A percentile compares a stretch with the other conserved stretches of the same genome.
Evolutionary conservation across 495 filamentous ascomycete species (phyloP).

Genomic region (Astrothelium subdiscretum): DNA sequence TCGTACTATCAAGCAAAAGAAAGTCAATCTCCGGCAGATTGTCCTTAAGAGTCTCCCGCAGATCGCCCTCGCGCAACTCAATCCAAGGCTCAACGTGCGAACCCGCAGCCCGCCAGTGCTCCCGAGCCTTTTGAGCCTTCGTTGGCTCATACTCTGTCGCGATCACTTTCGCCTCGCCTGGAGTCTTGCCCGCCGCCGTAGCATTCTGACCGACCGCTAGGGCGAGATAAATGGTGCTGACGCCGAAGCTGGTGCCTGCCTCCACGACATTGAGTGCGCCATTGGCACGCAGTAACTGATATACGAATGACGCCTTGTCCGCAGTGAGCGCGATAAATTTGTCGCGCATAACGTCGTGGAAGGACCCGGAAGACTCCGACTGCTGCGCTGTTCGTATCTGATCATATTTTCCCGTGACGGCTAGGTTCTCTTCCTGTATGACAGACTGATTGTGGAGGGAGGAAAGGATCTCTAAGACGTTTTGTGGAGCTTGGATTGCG

Average conservation of each 20-base stretch:
- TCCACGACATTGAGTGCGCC: slow-evolving; percentile 42
- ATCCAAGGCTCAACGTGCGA: slow-evolving; percentile 32
- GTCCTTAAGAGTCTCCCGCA: slow-evolving; percentile 38
- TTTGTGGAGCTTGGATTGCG: neutral
- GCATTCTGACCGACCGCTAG: slow-evolving; percentile 38
- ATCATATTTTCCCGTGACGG: neutral
- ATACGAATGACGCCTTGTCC: slow-evolving; percentile 41
- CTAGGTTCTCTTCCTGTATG: neutral
- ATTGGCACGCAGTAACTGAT: slow-evolving; percentile 32
- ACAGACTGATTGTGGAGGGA: slow-evolving; percentile 3
- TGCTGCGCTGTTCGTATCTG: neutral
- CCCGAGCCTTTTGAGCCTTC: slow-evolving; percentile 35
- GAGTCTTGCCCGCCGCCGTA: slow-evolving; percentile 5
- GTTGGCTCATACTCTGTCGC: slow-evolving; percentile 42
- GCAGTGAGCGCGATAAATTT: slow-evolving; percentile 44
- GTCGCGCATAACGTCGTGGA: slow-evolving; percentile 32
- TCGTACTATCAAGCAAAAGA: slow-evolving; percentile 43
- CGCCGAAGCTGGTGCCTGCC: slow-evolving; percentile 47
- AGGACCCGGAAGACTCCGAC: neutral
- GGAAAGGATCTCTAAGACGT: neutral
- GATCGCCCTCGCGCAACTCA: slow-evolving; percentile 42
- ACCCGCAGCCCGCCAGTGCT: slow-evolving; percentile 39
- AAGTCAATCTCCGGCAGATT: slow-evolving; percentile 36
- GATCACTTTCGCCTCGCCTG: slow-evolving; percentile 33
- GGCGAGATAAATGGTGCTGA: slow-evolving; percentile 49